Conservation (phyloP, 208 protist species). For the Leishmania braziliensis region DNA sequence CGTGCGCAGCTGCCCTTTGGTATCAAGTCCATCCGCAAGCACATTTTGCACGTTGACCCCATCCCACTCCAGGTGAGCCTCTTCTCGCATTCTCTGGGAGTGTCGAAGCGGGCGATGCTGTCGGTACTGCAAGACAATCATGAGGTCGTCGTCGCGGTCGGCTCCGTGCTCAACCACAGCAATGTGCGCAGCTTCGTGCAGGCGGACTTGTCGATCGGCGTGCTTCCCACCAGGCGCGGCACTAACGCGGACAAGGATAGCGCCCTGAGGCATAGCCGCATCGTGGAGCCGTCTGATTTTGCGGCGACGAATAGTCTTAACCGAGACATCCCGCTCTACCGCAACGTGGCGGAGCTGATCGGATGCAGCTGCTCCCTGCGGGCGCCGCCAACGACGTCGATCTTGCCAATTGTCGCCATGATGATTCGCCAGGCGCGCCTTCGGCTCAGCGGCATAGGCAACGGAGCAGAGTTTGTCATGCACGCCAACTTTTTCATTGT, state of each 20-base stretch:
- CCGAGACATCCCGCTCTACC: conserved; percentile 76
- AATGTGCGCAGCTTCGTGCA: conserved; percentile 94
- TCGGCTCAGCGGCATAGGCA: conserved; percentile 82
- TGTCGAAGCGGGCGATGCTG: conserved; percentile 91
- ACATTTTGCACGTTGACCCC: conserved; percentile 93
- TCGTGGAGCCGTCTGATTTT: conserved; percentile 82
- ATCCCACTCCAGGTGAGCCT: conserved; percentile 96
- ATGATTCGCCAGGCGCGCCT: conserved; percentile 83
- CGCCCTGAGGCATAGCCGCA: conserved; percentile 45
- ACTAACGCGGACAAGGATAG: conserved; percentile 75
- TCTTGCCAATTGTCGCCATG: conserved; percentile 83
- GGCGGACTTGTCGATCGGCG: conserved; percentile 87
- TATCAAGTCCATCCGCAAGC: conserved; percentile 92
- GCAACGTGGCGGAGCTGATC: conserved; percentile 87
- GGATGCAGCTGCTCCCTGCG: conserved; percentile 80
- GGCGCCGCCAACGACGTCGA: conserved; percentile 69
- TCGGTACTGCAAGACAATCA: conserved; percentile 94
- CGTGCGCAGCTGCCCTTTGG: conserved; percentile 93
- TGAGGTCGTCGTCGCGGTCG: conserved; percentile 92
- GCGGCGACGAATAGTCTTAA: conserved; percentile 53
- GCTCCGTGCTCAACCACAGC: conserved; percentile 90
- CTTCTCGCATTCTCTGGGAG: conserved; percentile 90
- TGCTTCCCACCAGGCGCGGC: conserved; percentile 83
- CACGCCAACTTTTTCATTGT: conserved; percentile 83
- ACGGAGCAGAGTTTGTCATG: conserved; percentile 83